Evolutionary conservation across 495 filamentous ascomycete species (phyloP).

Genomic region (Polyplosphaeria fusca): DNA sequence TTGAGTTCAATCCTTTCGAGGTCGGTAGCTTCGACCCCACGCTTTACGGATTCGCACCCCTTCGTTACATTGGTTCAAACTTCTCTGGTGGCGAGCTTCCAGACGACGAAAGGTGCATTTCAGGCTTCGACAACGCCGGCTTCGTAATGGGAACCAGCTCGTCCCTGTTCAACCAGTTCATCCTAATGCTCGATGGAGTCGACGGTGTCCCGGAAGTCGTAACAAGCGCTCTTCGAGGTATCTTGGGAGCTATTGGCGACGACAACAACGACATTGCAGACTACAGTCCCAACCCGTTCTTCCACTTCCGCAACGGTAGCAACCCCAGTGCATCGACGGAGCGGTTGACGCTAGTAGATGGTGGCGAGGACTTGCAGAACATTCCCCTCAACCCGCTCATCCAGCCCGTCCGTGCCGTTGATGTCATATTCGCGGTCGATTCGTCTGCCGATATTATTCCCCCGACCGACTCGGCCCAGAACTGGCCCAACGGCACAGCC

Average conservation of each 20-base stretch:
- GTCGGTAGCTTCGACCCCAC: conserved; percentile 82
- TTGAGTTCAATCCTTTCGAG: conserved; percentile 86
- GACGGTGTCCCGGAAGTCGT: conserved; percentile 53
- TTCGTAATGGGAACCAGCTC: conserved; percentile 91
- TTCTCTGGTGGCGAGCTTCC: conserved; percentile 65
- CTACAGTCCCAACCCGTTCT: conserved; percentile 84
- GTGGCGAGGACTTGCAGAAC: conserved; percentile 83
- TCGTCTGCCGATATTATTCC: conserved; percentile 69
- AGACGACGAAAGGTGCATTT: conserved; percentile 60
- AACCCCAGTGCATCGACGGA: conserved; percentile 56
- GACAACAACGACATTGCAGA: conserved; percentile 74
- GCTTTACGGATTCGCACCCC: conserved; percentile 71
- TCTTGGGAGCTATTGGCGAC: conserved; percentile 55
- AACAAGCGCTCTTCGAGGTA: conserved; percentile 49
- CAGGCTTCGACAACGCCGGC: conserved; percentile 80
- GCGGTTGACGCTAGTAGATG: conserved; percentile 77
- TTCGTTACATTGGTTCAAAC: conserved; percentile 73
- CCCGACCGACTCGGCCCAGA: conserved; percentile 4
- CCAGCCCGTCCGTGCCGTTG: conserved; percentile 72
- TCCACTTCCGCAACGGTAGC: conserved; percentile 58
- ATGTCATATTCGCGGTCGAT: conserved; percentile 91
- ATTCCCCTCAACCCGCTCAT: conserved; percentile 82
- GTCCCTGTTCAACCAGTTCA: conserved; percentile 77
- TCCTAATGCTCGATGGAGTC: conserved; percentile 56
- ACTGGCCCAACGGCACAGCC: conserved; percentile 86